Base-by-base conservation (phyloP, 2,329 filamentous ascomycete genomes). In the Leptographium galeiforme region DNA sequence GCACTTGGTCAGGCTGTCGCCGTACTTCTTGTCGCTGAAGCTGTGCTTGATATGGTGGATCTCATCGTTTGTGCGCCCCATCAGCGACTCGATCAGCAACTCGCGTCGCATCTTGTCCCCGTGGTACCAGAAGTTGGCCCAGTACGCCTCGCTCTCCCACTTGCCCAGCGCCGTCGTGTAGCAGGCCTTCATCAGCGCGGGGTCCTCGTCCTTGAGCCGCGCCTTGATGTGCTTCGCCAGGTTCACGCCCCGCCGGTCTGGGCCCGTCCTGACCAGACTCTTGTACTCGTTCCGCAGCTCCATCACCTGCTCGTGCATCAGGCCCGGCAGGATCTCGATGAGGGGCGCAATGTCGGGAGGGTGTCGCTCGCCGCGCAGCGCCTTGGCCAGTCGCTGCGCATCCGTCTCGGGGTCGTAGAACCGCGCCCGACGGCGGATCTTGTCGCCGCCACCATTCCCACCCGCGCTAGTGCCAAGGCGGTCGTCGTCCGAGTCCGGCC, bases 51-150 rank as follows among this genome's bases (percentile, higher is more conserved):
- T 96, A 56, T 78, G 75, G 12, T 79, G 77, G 57, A 97, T 87
- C 63, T 97, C 93, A n/a, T 79, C 74, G 66, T 96, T 96, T 33
- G 82, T 82, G 7, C 90, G 81, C 0, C 93, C 93, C 82, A 96
- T 95, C 19, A 98, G 77, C 7, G 84, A 81, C 68, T 98, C 93
- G 61, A 97, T 96, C 52, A 98, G 78, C 39, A 98, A 75, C 67
- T 97, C 91, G 7, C 90, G 81, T 3, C 89, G 79, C 8, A 84
- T 87, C 62, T 84, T 87, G 67, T 91, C 86, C 40, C 84, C 84
- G 64, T 96, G 91, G 70, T 96, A 97, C 84, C 89, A 97, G 68
- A 89, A 95, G 67, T 96, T 97, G 56, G 91, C 89, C 90, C 93
- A 98, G 74, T 95, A 95, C 0, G 89, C 88, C 67, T 98, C 93